Evolutionary conservation across 148 eudicot species (phyloP).

Genomic region (Dianthus caryophyllus): DNA sequence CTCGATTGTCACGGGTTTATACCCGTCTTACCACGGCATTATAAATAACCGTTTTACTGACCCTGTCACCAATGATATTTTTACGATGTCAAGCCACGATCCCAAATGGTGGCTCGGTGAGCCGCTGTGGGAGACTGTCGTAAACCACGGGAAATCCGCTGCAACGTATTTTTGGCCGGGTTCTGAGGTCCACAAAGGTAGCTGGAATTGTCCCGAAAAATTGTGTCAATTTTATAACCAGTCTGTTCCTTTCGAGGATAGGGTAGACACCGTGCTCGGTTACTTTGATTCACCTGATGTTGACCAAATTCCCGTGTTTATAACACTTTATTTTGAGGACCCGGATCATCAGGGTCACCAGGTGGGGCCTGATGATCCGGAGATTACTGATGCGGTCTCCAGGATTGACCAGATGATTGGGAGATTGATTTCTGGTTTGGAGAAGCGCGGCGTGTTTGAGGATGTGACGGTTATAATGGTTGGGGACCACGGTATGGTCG

Average conservation of each 20-base stretch:
- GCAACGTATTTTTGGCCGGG: constrained; percentile 89
- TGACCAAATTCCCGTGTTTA: constrained; percentile 59
- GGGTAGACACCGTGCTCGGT: constrained; percentile 57
- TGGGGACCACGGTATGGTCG: constrained; percentile 98
- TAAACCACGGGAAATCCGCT: constrained; percentile 56
- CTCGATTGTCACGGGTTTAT: constrained; percentile 53
- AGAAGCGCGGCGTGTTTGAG: constrained; percentile 74
- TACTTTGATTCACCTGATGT: constrained; percentile 54
- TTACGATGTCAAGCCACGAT: constrained; percentile 69
- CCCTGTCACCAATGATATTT: constrained; percentile 37
- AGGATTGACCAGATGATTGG: constrained; percentile 71
- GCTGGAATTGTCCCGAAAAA: constrained; percentile 62
- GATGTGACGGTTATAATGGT: constrained; percentile 72
- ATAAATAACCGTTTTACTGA: constrained; percentile 62
- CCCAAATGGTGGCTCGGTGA: constrained; percentile 91
- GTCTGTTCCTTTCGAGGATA: constrained; percentile 75
- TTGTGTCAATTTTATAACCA: constrained; percentile 50
- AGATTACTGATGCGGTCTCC: constrained; percentile 66
- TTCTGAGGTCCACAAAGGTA: constrained; percentile 62
- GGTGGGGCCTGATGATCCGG: constrained; percentile 85
- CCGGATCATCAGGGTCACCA: constrained; percentile 94
- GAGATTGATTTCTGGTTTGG: constrained; percentile 67
- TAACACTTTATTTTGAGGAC: constrained; percentile 88
- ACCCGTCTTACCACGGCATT: constrained; percentile 76
- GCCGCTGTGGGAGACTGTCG: constrained; percentile 77